phyloP scores from a whole-genome alignment of 495 filamentous ascomycete genomes.

The Aspergillus nanangensis region DNA sequence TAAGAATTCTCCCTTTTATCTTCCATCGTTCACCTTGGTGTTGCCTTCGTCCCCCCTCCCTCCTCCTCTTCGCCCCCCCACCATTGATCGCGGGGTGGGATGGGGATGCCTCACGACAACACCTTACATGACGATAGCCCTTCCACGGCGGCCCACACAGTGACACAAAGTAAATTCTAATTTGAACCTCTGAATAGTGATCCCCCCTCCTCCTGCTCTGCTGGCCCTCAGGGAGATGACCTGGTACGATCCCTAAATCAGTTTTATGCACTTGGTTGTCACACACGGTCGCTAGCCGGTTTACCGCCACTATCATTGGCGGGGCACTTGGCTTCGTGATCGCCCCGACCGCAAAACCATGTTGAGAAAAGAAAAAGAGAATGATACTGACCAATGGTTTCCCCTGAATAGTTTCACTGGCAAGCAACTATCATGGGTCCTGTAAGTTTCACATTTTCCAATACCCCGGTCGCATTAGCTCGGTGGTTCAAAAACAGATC shows the following conservation, averaged over 20 bases:
- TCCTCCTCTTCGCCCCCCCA: too few species aligned
- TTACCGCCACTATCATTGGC: slow-evolving; percentile 14
- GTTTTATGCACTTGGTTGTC: neutral
- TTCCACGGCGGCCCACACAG: too few species aligned
- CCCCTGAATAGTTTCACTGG: slow-evolving; percentile 83
- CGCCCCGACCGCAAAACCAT: too few species aligned
- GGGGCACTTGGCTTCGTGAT: slow-evolving; percentile 11
- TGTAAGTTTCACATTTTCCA: slow-evolving; percentile 55
- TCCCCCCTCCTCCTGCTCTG: slow-evolving; percentile 97
- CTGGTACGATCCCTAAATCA: slow-evolving; percentile 75
- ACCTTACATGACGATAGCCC: neutral
- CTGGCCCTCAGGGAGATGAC: slow-evolving; percentile 94
- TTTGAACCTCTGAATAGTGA: slow-evolving; percentile 70
- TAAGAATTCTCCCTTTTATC: slow-evolving; percentile 45
- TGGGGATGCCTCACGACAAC: neutral
- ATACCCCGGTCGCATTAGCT: neutral
- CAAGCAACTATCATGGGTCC: slow-evolving; percentile 99
- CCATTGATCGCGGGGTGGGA: neutral
- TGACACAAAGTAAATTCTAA: too few species aligned
- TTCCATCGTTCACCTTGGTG: neutral
- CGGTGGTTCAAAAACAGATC: too few species aligned
- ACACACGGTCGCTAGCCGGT: slow-evolving; percentile 2
- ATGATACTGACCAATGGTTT: slow-evolving; percentile 15
- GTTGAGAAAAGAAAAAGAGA: too few species aligned
- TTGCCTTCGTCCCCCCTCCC: neutral